Evolutionary conservation across 1,284 basidiomycete genomes (phyloP), one percentile per base, ranked within the genome.

Genomic region (Boletus mariae): DNA sequence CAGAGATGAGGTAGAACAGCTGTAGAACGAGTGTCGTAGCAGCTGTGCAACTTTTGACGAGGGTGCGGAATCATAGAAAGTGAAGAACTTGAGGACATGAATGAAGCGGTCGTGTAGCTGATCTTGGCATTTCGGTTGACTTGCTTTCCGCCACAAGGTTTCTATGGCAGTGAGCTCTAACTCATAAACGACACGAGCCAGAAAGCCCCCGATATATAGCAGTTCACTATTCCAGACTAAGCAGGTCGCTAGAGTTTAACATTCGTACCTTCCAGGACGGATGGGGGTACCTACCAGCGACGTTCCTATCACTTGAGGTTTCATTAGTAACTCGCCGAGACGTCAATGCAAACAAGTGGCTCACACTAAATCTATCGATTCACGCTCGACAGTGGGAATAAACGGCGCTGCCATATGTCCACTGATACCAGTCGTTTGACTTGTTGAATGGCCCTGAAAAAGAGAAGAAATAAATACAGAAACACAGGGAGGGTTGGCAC

Each of bases 361-460:
- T 38, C 20, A 38, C n/a, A 38, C 37, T 38, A 94, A 72, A 71
- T 97, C 94, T 54, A 98, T 87, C 0, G 90, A 91, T 72, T 98
- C 95, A 56, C 95, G 83, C 71, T 98, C 95, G 1, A 99, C 94
- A 0, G 95, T 99, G 2, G 94, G 93, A 55, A 99, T 96, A 67
- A 98, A 98, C 8, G 91, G 77, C 0, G 92, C 87, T 3, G 92
- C 84, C 69, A 98, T 83, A 62, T 96, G 92, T 0, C 94, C 94
- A 8, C 90, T 91, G 26, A 96, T 83, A 31, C 94, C 93, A 1
- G 94, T 97, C 2, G 93, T 96, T 71, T 98, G 95, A 23, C 80
- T 85, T 10, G 92, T 94, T 13, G 85, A 77, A 66, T 90, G 87
- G 9, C 87, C 90, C 85, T 82, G 17, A 10, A 17, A 11, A 38